A percentile compares a stretch with the other conserved stretches of the same genome.
These are phyloP conservation scores for Acanthamoeba triangularis DNA, from an alignment of 208 protist species.

Conservation along the genomic window DNA sequence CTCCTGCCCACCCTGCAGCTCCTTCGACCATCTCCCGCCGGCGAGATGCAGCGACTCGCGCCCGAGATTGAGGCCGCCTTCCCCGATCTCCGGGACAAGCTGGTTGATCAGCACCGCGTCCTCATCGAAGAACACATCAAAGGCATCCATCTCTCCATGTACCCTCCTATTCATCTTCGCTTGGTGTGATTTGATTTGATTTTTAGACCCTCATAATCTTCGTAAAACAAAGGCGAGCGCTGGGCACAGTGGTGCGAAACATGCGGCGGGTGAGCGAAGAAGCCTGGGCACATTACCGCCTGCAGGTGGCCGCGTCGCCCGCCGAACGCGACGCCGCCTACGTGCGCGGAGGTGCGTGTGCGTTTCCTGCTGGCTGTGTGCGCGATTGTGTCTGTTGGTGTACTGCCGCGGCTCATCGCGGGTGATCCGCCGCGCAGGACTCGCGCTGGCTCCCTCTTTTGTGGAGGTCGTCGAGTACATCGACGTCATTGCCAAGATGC, in stretches of 20 bases:
- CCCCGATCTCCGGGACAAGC: conserved; percentile 35
- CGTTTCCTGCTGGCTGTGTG: too few species aligned
- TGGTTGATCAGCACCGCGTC: neutral
- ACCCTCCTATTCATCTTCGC: neutral
- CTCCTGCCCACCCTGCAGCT: neutral
- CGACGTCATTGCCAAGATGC: conserved; percentile 33
- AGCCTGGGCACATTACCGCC: neutral
- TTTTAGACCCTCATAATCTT: neutral
- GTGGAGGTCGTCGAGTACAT: conserved; percentile 26
- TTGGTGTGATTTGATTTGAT: neutral
- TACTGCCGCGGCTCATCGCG: neutral
- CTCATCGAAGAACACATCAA: conserved; percentile 13
- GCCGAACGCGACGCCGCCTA: neutral
- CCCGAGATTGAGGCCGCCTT: conserved; percentile 28
- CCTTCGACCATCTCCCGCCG: neutral
- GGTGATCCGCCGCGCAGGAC: neutral
- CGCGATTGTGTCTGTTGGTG: neutral
- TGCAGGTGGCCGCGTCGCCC: neutral
- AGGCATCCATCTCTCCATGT: conserved; percentile 24
- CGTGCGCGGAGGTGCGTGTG: neutral
- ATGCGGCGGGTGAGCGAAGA: conserved; percentile 29
- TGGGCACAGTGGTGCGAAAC: neutral
- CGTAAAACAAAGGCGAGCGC: neutral
- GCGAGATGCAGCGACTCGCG: neutral
- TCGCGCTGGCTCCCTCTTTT: neutral